Evolutionary conservation across 73 alveolate species (phyloP).

Genomic region (Paramecium caudatum): DNA sequence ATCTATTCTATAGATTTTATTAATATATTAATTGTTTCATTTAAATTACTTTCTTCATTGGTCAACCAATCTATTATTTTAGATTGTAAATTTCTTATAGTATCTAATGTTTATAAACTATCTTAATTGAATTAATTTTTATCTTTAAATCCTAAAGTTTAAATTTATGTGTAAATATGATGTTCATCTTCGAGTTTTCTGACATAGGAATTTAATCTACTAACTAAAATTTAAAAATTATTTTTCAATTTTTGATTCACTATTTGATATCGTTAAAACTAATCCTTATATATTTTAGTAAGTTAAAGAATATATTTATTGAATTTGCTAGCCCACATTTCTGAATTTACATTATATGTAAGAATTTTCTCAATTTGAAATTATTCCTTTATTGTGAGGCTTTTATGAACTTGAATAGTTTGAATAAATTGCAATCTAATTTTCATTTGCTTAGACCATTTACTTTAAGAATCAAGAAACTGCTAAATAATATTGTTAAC

Average conservation of each 20-base stretch:
- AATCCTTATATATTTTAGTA: not conserved
- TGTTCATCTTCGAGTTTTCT: slow-evolving; percentile 5
- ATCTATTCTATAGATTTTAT: not conserved
- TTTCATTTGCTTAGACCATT: slow-evolving; percentile 36
- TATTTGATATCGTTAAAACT: not conserved
- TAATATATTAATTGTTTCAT: not conserved
- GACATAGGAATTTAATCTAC: slow-evolving; percentile 1
- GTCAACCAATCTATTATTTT: slow-evolving; percentile 2
- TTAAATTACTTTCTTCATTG: slow-evolving; percentile 20
- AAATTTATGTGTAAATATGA: not conserved
- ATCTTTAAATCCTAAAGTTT: not conserved
- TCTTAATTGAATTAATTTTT: slow-evolving; percentile 7
- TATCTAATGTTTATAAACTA: not conserved
- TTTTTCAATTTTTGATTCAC: slow-evolving; percentile 19
- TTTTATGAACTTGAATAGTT: not conserved
- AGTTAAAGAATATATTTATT: not conserved
- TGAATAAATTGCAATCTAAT: slow-evolving; percentile 26
- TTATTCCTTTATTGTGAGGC: slow-evolving; percentile 20
- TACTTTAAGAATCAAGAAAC: slow-evolving; percentile 3
- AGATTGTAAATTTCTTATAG: not conserved
- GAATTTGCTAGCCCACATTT: slow-evolving; percentile 18
- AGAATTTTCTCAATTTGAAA: slow-evolving; percentile 14
- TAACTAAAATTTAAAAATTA: slow-evolving; percentile 15
- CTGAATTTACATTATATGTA: slow-evolving; percentile 19
- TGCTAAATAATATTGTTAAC: slow-evolving; percentile 7